Evolutionary conservation across 768 basidiomycete species (phyloP).

Genomic region (Hericium erinaceus): DNA sequence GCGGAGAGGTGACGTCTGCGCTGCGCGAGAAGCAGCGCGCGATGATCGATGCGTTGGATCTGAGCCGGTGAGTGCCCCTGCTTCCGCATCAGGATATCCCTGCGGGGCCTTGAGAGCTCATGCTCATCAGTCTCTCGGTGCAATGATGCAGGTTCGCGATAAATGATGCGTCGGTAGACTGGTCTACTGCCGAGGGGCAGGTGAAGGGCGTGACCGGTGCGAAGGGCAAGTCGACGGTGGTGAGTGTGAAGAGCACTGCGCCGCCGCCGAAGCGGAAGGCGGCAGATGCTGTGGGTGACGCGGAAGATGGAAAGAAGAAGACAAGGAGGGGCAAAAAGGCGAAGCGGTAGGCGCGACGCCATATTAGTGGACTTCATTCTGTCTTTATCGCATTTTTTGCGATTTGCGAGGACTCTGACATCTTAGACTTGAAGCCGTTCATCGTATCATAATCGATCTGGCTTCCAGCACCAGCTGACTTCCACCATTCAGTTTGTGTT

Average conservation of each 20-base stretch:
- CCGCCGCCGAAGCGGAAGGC: slow-evolving; percentile 52
- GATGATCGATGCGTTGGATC: slow-evolving; percentile 81
- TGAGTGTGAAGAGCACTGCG: slow-evolving; percentile 57
- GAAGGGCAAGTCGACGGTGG: slow-evolving; percentile 51
- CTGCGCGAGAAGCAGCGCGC: slow-evolving; percentile 69
- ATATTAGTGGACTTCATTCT: too few species aligned
- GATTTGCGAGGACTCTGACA: too few species aligned
- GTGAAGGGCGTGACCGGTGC: slow-evolving; percentile 37
- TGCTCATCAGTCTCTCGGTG: slow-evolving; percentile 4
- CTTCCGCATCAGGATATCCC: background rate
- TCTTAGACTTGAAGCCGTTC: too few species aligned
- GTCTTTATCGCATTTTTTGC: too few species aligned
- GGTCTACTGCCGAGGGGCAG: slow-evolving; percentile 67
- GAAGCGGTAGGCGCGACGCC: slow-evolving; percentile 20
- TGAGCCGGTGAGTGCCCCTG: slow-evolving; percentile 62
- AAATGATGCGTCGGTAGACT: slow-evolving; percentile 59
- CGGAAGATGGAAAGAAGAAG: slow-evolving; percentile 25
- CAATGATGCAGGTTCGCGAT: slow-evolving; percentile 56
- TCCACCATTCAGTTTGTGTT: too few species aligned
- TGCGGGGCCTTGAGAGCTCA: background rate
- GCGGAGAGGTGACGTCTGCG: slow-evolving; percentile 46
- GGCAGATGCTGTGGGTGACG: slow-evolving; percentile 27
- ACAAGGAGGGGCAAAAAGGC: slow-evolving; percentile 41
- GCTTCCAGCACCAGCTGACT: too few species aligned
- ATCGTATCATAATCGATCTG: too few species aligned